Percentiles rank a stretch among this genome's conserved stretches.
phyloP scores from a whole-genome alignment of 2,329 filamentous ascomycete genomes.

The Beauveria rudraprayagi region DNA sequence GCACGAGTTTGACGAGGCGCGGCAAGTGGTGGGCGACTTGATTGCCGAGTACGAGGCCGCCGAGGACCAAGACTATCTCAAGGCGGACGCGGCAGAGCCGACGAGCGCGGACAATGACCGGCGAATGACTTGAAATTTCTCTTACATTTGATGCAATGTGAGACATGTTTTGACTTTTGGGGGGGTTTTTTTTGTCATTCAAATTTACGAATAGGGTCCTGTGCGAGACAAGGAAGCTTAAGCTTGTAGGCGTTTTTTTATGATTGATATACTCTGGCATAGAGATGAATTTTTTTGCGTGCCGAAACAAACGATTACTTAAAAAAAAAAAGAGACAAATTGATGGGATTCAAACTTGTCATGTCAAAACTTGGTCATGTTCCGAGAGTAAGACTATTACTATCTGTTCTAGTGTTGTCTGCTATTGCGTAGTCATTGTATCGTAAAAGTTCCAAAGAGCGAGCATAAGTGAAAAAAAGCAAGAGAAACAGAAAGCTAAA shows the following conservation, averaged over 20 bases:
- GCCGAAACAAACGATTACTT: too few relatives aligned
- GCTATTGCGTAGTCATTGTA: background rate
- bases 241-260: too few relatives aligned
- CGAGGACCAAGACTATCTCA: constrained; percentile 83
- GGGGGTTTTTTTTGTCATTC: background rate
- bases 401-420: background rate
- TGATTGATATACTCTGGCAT: too few relatives aligned
- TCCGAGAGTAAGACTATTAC: background rate
- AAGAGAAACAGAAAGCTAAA: background rate
- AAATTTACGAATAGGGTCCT: too few relatives aligned
- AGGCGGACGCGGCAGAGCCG: constrained; percentile 54
- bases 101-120: constrained; percentile 47
- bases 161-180: too few relatives aligned
- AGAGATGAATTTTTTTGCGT: too few relatives aligned
- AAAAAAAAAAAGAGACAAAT: too few relatives aligned
- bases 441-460: background rate
- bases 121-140: constrained; percentile 29
- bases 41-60: constrained; percentile 95
- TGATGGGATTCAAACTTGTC: too few relatives aligned
- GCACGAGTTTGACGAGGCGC: constrained; percentile 89
- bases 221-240: too few relatives aligned
- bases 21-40: constrained; percentile 82
- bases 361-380: too few relatives aligned
- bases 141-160: too few relatives aligned
- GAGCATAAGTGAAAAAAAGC: background rate